Conservation (phyloP, 2,329 filamentous ascomycete species). For the Chrysoporthe deuterocubensis region DNA sequence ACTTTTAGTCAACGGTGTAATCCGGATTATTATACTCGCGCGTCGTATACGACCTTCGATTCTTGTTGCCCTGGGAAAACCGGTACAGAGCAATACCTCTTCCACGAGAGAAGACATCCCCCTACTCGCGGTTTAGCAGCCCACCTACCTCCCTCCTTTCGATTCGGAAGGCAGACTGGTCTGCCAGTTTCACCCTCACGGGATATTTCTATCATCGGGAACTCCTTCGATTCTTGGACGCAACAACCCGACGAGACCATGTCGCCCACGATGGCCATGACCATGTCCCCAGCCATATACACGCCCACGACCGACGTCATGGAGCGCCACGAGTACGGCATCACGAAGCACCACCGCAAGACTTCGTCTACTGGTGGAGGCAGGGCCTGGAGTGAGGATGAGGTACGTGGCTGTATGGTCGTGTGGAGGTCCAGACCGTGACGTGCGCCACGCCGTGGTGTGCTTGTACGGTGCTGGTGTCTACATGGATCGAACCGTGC, state of each 20-base stretch:
- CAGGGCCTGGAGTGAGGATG: conserved; percentile 83
- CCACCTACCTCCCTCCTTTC: conserved; percentile 35
- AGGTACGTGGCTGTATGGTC: conserved; percentile 57
- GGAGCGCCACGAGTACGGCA: conserved; percentile 62
- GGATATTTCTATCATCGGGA: neutral
- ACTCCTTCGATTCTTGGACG: conserved; percentile 41
- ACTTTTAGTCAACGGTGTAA: conserved; percentile 42
- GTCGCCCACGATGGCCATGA: conserved; percentile 55
- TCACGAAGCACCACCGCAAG: conserved; percentile 70
- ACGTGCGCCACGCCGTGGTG: no score
- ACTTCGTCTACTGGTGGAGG: conserved; percentile 73
- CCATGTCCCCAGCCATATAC: conserved; percentile 50
- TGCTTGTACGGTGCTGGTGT: no score
- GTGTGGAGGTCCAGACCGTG: neutral
- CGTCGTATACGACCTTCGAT: conserved; percentile 28
- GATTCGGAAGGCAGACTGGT: conserved; percentile 50
- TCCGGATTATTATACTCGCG: conserved; percentile 39
- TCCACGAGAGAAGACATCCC: neutral
- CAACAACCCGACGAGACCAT: conserved; percentile 42
- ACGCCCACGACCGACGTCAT: conserved; percentile 57
- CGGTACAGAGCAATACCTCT: neutral
- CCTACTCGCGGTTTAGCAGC: conserved; percentile 18
- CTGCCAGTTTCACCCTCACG: conserved; percentile 39
- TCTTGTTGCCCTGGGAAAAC: conserved; percentile 2
- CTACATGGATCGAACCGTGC: neutral